Conservation (phyloP, 805 yeast genomes). For the Suhomyces pyralidae region DNA sequence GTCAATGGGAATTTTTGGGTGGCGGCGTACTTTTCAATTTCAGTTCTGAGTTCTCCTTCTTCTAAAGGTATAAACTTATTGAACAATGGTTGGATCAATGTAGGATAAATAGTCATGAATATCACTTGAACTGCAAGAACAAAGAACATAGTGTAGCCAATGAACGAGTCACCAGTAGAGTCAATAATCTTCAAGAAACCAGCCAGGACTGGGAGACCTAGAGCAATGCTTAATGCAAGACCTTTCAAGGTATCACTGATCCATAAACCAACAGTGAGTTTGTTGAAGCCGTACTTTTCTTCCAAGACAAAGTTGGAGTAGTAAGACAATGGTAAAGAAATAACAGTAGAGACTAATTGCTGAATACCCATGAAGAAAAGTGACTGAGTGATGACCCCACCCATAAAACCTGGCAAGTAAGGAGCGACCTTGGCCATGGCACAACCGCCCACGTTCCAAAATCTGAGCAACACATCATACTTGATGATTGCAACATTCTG, state of each 20-base stretch:
- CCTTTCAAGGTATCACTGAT: conserved; percentile 67
- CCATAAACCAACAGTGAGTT: conserved; percentile 72
- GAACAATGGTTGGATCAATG: conserved; percentile 87
- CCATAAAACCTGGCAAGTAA: conserved; percentile 35
- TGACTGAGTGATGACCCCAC: conserved; percentile 70
- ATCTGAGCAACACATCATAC: conserved; percentile 47
- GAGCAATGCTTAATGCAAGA: conserved; percentile 45
- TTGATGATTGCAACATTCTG: conserved; percentile 59
- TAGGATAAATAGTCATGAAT: conserved; percentile 74
- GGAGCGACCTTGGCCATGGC: conserved; percentile 54
- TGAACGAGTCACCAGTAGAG: conserved; percentile 74
- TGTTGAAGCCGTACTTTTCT: conserved; percentile 91
- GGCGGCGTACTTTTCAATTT: conserved; percentile 76
- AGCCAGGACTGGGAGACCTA: conserved; percentile 73
- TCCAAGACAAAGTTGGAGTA: conserved; percentile 86
- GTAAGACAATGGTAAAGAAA: conserved; percentile 66
- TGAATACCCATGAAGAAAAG: conserved; percentile 55
- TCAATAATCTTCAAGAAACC: conserved; percentile 79
- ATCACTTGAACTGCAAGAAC: conserved; percentile 68
- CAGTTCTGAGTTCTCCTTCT: conserved; percentile 80
- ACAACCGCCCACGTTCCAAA: conserved; percentile 52
- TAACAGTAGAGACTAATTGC: conserved; percentile 49
- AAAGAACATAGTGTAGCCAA: conserved; percentile 74
- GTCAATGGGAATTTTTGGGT: conserved; percentile 81
- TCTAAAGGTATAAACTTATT: conserved; percentile 88